Evolutionary conservation across 1,139 yeast species (phyloP).

Genomic region (Yamadazyma aaseri): DNA sequence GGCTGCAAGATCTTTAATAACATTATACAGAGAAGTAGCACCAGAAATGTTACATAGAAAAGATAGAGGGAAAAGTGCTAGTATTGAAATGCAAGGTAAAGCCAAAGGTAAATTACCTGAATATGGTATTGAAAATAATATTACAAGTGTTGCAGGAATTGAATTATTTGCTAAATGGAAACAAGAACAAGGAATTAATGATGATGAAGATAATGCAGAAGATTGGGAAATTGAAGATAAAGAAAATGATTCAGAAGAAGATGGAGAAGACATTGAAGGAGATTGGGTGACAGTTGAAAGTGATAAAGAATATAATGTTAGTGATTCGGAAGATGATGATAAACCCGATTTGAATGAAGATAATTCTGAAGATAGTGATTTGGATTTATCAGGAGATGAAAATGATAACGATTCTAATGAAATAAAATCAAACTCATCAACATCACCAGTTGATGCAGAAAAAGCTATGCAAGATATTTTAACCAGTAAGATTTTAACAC

Average conservation of each 20-base stretch:
- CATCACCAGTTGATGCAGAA: constrained; percentile 30
- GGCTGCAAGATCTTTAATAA: constrained; percentile 90
- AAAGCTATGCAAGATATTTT: constrained; percentile 63
- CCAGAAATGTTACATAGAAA: constrained; percentile 90
- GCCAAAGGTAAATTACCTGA: constrained; percentile 45
- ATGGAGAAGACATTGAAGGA: constrained; percentile 59
- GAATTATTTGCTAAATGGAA: constrained; percentile 90
- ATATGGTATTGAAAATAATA: constrained; percentile 70
- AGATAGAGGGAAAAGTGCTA: constrained; percentile 90
- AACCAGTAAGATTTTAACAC: constrained; percentile 78
- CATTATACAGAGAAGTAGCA: constrained; percentile 88
- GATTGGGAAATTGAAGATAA: constrained; percentile 46
- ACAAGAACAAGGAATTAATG: constrained; percentile 55
- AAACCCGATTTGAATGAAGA: constrained; percentile 40
- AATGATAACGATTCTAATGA: constrained; percentile 2
- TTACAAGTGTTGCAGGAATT: constrained; percentile 80
- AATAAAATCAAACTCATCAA: constrained; percentile 22
- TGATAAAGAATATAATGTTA: constrained; percentile 50
- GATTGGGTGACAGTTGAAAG: constrained; percentile 61
- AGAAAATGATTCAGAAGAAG: constrained; percentile 59
- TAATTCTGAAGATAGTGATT: constrained; percentile 7
- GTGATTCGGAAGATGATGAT: constrained; percentile 49
- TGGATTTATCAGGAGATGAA: constrained; percentile 7
- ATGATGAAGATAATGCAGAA: constrained; percentile 37
- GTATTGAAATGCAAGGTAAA: constrained; percentile 68